A percentile compares a stretch with the other conserved stretches of the same genome.
phyloP scores from a whole-genome alignment of 2,329 filamentous ascomycete genomes.

The Amauroascus niger region DNA sequence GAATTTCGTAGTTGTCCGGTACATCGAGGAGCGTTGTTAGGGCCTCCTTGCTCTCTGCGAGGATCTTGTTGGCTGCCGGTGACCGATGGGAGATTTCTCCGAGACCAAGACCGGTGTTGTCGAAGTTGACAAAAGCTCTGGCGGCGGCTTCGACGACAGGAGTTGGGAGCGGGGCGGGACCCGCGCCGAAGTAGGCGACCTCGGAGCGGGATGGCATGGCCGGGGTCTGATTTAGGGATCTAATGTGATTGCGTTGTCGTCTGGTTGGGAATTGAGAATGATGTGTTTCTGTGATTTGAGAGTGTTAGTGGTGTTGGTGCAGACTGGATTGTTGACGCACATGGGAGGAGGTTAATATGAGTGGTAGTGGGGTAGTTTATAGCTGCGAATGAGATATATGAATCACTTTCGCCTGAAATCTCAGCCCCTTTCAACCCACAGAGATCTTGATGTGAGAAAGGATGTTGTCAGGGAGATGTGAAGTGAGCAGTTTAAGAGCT shows the following conservation, averaged over 20 bases:
- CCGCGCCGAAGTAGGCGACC: slow-evolving; percentile 70
- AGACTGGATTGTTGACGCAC: no score
- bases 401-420: no score
- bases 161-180: slow-evolving; percentile 77
- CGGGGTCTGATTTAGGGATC: neutral
- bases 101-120: slow-evolving; percentile 70
- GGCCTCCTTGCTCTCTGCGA: slow-evolving; percentile 66
- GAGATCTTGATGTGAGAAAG: no score
- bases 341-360: no score
- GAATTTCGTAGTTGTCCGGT: slow-evolving; percentile 73
- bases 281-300: neutral
- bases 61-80: slow-evolving; percentile 63
- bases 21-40: slow-evolving; percentile 68
- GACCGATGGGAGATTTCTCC: slow-evolving; percentile 89
- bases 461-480: no score
- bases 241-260: neutral
- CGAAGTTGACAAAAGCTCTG: slow-evolving; percentile 68
- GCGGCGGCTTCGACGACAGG: slow-evolving; percentile 68
- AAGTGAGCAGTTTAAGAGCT: no score
- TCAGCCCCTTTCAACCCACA: no score
- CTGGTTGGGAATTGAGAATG: neutral
- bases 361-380: no score
- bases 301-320: neutral
- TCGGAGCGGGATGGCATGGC: slow-evolving; percentile 17
- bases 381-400: no score